A percentile compares a stretch with the other conserved stretches of the same genome.
These are phyloP conservation scores for Cyphellophora europaea DNA, from an alignment of 2,329 filamentous ascomycete genomes.

Conservation along the genomic window DNA sequence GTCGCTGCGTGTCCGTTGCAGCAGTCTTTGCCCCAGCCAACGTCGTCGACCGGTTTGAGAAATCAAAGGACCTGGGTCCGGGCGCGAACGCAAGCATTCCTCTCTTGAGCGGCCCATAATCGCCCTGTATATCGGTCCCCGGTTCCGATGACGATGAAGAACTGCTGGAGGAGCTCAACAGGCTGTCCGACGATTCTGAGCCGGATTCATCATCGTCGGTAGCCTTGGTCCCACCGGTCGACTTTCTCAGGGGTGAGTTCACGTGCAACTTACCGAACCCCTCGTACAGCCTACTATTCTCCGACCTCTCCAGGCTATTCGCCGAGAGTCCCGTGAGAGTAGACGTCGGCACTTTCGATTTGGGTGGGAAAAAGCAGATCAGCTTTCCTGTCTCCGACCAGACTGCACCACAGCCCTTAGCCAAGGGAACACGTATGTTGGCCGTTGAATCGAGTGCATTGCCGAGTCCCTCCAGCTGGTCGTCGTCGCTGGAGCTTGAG, in stretches of 20 bases:
- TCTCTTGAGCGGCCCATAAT: conserved; percentile 3
- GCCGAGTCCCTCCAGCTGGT: conserved; percentile 21
- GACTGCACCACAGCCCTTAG: conserved; percentile 48
- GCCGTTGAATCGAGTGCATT: conserved; percentile 38
- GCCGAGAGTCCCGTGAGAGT: conserved; percentile 39
- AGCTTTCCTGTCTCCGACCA: conserved; percentile 50
- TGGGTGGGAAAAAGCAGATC: conserved; percentile 48
- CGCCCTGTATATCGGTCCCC: conserved; percentile 36
- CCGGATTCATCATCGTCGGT: conserved; percentile 31
- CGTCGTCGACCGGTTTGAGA: conserved; percentile 43
- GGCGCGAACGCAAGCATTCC: conserved; percentile 32
- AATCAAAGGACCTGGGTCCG: conserved; percentile 39
- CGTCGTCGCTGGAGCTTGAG: conserved; percentile 74
- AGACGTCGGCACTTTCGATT: conserved; percentile 40
- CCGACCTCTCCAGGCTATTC: conserved; percentile 38
- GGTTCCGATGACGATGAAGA: conserved; percentile 37
- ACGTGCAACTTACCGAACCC: conserved; percentile 52
- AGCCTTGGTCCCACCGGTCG: conserved; percentile 32
- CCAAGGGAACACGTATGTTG: conserved; percentile 55
- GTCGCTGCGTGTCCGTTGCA: conserved; percentile 33
- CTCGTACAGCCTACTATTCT: conserved; percentile 49
- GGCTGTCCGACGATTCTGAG: conserved; percentile 38
- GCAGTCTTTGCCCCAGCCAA: conserved; percentile 44
- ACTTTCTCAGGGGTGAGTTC: conserved; percentile 37
- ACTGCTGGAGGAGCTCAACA: conserved; percentile 53